Percentiles rank a stretch among this genome's conserved stretches.
Evolutionary conservation across 495 filamentous ascomycete genomes (phyloP).

Genomic region (Hypoxylon trugodes): DNA sequence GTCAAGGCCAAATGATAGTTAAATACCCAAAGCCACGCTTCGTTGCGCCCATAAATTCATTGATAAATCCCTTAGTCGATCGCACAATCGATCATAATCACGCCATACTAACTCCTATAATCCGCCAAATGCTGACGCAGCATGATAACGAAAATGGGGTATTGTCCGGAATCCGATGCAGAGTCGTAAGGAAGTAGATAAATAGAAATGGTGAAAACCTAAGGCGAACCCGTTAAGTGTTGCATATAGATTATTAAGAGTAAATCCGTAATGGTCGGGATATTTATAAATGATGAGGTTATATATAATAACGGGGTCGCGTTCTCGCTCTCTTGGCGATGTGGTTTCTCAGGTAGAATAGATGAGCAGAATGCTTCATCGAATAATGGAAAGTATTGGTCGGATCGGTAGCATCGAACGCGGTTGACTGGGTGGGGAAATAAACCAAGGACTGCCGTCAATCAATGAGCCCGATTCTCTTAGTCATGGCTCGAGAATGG

Average conservation of each 20-base stretch:
- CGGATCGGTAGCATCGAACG: no score
- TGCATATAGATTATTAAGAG: not conserved
- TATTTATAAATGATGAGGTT: no score
- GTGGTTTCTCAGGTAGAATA: no score
- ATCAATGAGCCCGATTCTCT: not conserved
- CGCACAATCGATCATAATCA: not conserved
- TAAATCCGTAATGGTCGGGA: no score
- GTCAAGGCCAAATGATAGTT: not conserved
- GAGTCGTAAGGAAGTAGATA: constrained; percentile 17
- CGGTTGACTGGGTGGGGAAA: no score
- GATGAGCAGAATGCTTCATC: no score
- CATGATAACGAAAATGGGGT: constrained; percentile 28
- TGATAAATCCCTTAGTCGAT: not conserved
- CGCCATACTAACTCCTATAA: constrained; percentile 33
- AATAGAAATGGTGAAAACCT: not conserved
- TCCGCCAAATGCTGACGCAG: constrained; percentile 19
- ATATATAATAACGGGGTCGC: no score
- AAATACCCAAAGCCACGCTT: not conserved
- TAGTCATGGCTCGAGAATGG: no score
- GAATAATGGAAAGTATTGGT: no score
- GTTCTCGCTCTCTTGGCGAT: no score
- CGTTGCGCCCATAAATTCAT: constrained; percentile 1
- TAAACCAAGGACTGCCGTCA: not conserved
- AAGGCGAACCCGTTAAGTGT: not conserved
- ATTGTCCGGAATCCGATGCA: constrained; percentile 39